Conservation (phyloP, 352 stramenopile species). For the Thraustotheca clavata region DNA sequence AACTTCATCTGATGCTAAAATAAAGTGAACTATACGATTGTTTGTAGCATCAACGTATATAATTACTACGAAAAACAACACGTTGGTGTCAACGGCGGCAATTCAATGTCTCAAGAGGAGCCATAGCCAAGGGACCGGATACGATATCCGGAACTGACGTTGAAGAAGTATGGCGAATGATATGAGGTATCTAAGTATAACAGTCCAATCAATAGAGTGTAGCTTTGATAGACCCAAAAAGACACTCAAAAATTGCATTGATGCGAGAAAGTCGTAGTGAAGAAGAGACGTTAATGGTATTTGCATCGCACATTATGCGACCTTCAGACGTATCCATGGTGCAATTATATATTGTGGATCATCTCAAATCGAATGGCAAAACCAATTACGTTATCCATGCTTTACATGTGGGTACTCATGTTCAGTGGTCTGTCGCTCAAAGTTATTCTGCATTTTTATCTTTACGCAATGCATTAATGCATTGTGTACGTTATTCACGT, state of each 20-base stretch:
- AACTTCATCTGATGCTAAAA: too few species aligned
- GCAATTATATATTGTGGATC: constrained; percentile 17
- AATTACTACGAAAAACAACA: too few species aligned
- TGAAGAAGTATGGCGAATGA: neutral
- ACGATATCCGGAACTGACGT: too few species aligned
- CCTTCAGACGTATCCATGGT: constrained; percentile 14
- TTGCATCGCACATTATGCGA: constrained; percentile 14
- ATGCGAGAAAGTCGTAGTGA: neutral
- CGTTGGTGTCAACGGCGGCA: too few species aligned
- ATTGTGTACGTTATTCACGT: constrained; percentile 58
- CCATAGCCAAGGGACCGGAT: too few species aligned
- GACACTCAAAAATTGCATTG: neutral
- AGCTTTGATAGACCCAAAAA: neutral
- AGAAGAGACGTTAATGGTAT: neutral
- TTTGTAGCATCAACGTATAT: too few species aligned
- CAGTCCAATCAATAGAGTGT: neutral
- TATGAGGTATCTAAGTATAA: neutral
- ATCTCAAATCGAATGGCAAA: neutral
- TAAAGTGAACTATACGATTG: too few species aligned
- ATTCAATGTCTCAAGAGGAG: too few species aligned
- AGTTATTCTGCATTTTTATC: constrained; percentile 76
- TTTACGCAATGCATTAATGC: constrained; percentile 64
- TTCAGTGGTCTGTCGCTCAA: constrained; percentile 13
- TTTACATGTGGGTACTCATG: neutral
- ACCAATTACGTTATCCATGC: constrained; percentile 16